Conservation (phyloP, 768 basidiomycete genomes). For the Xerocomus spinulosus region DNA sequence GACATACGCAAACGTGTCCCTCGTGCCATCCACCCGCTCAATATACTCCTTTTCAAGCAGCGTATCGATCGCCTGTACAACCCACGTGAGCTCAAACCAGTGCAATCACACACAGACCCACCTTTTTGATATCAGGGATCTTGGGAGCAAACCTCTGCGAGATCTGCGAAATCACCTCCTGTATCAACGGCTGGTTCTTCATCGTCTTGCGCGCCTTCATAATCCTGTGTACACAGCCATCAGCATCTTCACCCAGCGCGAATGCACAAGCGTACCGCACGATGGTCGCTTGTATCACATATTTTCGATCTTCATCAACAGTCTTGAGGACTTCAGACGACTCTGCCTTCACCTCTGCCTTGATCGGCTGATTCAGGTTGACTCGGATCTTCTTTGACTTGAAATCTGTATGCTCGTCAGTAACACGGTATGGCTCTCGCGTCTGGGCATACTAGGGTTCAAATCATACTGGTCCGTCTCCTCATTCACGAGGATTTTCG, state of each 20-base stretch:
- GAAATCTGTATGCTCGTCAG: slow-evolving; percentile 50
- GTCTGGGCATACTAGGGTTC: slow-evolving; percentile 58
- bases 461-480: slow-evolving; percentile 88
- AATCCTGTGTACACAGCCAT: slow-evolving; percentile 46
- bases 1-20: slow-evolving; percentile 58
- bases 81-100: neutral
- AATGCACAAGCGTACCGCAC: slow-evolving; percentile 48
- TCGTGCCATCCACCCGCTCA: slow-evolving; percentile 87
- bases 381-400: slow-evolving; percentile 93
- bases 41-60: slow-evolving; percentile 97
- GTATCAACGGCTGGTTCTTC: slow-evolving; percentile 88
- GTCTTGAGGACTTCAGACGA: slow-evolving; percentile 85
- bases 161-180: slow-evolving; percentile 87
- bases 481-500: slow-evolving; percentile 84
- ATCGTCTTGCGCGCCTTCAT: slow-evolving; percentile 96
- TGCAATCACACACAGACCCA: slow-evolving; percentile 21
- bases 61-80: slow-evolving; percentile 79
- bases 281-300: slow-evolving; percentile 92
- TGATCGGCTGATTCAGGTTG: slow-evolving; percentile 88
- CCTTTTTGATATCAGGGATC: slow-evolving; percentile 97
- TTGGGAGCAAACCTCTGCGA: slow-evolving; percentile 86
- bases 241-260: neutral
- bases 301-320: slow-evolving; percentile 96
- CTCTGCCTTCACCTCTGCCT: slow-evolving; percentile 92
- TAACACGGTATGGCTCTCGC: neutral